phyloP scores from a whole-genome alignment of 139 green algal species.

The Diplosphaera chodatii region DNA sequence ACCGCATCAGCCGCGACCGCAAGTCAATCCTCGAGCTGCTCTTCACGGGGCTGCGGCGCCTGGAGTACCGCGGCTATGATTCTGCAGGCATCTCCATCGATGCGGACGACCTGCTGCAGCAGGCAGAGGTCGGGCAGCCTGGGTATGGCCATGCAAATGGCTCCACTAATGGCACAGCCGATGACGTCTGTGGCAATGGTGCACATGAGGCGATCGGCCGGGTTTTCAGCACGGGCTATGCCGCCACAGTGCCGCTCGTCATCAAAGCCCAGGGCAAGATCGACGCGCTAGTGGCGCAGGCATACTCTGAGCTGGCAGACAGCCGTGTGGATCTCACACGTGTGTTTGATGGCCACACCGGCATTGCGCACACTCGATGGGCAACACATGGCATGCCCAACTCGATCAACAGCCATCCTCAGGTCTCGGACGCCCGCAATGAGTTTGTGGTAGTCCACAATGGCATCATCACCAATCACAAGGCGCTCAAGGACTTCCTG shows the following conservation, averaged over 20 bases:
- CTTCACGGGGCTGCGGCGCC: conserved; percentile 79
- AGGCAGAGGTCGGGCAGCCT: not conserved
- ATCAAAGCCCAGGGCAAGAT: conserved; percentile 91
- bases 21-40: conserved; percentile 76
- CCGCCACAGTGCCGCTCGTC: conserved; percentile 33
- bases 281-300: conserved; percentile 60
- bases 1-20: conserved; percentile 45
- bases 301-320: conserved; percentile 25
- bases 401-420: conserved; percentile 85
- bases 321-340: conserved; percentile 35
- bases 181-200: not conserved
- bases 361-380: conserved; percentile 97
- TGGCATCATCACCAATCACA: conserved; percentile 99
- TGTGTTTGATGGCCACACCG: conserved; percentile 55
- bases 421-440: conserved; percentile 52
- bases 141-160: conserved; percentile 1
- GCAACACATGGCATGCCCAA: conserved; percentile 90
- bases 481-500: conserved; percentile 82
- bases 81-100: conserved; percentile 89
- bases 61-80: conserved; percentile 98
- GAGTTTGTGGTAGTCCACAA: conserved; percentile 99
- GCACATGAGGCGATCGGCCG: no score
- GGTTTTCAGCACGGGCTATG: not conserved
- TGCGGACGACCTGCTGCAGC: conserved; percentile 4
- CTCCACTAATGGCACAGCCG: not conserved